These are phyloP conservation scores for Gastrolobium villosum DNA, from an alignment of 306 rosid species.

Conservation along the genomic window DNA sequence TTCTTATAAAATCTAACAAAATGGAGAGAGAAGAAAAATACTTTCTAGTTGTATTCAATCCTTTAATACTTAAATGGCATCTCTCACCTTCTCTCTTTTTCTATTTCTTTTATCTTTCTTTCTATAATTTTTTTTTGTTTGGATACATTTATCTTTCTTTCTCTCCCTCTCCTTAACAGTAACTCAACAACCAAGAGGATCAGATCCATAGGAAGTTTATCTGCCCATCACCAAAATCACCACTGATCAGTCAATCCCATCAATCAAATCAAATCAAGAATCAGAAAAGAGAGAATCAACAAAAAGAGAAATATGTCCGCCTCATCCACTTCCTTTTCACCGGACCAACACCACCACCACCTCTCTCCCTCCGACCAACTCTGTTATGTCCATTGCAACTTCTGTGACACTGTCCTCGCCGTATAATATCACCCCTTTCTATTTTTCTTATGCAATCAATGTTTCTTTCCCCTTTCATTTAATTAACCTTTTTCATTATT, in stretches of 20 bases:
- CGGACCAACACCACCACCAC: conserved; percentile 76
- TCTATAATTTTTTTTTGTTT: too few relatives aligned
- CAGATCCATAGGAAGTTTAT: conserved; percentile 61
- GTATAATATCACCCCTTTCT: conserved; percentile 45
- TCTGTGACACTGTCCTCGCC: conserved; percentile 96
- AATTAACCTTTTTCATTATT: neutral
- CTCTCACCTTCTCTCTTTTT: neutral
- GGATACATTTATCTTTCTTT: neutral
- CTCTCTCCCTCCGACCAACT: conserved; percentile 93
- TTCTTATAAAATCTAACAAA: neutral
- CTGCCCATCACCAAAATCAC: conserved; percentile 58
- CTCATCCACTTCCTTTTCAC: conserved; percentile 75
- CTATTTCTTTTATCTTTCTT: neutral
- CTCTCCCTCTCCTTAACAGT: conserved; percentile 36
- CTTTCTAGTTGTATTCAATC: conserved; percentile 37
- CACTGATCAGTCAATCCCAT: conserved; percentile 86
- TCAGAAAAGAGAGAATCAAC: conserved; percentile 44
- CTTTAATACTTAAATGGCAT: conserved; percentile 43
- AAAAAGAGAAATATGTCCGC: conserved; percentile 69
- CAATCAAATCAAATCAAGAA: conserved; percentile 72
- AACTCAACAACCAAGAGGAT: conserved; percentile 57
- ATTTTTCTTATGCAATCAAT: too few relatives aligned
- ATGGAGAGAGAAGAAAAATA: neutral
- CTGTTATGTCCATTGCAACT: conserved; percentile 96
- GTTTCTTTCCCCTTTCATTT: neutral